Evolutionary conservation across 179 eudicot genomes (phyloP), one percentile per base, ranked within the genome.

Genomic region (Corrigiola litoralis): DNA sequence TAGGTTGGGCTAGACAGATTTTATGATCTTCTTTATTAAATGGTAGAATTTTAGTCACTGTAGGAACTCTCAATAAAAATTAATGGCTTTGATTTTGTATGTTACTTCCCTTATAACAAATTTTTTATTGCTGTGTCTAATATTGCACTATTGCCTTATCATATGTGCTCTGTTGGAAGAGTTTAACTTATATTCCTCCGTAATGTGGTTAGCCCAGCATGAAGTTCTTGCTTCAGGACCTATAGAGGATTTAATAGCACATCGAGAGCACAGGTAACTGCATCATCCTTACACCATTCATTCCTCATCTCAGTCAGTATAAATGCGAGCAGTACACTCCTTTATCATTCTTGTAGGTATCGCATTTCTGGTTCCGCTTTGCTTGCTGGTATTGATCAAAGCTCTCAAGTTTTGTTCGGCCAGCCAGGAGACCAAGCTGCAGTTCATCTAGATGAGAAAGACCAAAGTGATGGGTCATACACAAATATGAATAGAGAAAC

Each of bases 211-310:
- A 90, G 99, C 87, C 73, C 97, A 94, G 74, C 99, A 94, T 75
- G 99, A 94, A 82, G 82, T 90, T 76, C 97, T 94, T 74, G 99
- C 99, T 47, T 90, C 99, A 24, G 99, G 99, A 28, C 99, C 99
- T 37, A 94, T 94, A 69, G 97, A 94, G 81, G 99, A 94, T 78
- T 74, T 94, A 71, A 94, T 94, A 70, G 90, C 99, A 61, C 97
- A 94, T 77, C 91, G 97, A 56, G 99, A 94, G 80, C 97, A 90
- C 78, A 82, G 98, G 98, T 92, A 72, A 9, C 2, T 23, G 33
- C 34, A 44, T 57, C 16, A 12, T 11, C 45, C 58, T 60, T 61
- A 48, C 60, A 11, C 24, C 31, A 60, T 50, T 48, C 12, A 8
- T 62, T 49, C n/a, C 37, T 50, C 42, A 36, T 34, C 47, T 29